A percentile compares a stretch with the other conserved stretches of the same genome.
Evolutionary conservation across 163 green algal genomes (phyloP).

Genomic region (Chlorella variabilis): DNA sequence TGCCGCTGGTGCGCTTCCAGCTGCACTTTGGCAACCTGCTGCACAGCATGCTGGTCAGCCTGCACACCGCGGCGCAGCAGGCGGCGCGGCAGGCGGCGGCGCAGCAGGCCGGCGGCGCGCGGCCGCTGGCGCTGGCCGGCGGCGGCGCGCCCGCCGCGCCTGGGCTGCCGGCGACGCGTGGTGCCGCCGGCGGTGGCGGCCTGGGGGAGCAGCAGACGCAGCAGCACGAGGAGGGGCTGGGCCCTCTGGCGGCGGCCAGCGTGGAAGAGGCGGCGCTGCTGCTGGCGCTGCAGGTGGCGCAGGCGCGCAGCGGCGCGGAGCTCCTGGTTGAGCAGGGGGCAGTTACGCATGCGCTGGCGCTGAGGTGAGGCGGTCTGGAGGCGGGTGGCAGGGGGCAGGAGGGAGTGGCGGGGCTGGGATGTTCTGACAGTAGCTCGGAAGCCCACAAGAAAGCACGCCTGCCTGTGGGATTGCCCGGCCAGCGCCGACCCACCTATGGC

Average conservation of each 20-base stretch:
- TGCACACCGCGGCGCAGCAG: constrained; percentile 23
- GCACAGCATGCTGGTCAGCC: constrained; percentile 18
- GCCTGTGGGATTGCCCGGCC: too few species aligned
- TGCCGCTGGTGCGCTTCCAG: constrained; percentile 28
- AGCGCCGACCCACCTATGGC: too few species aligned
- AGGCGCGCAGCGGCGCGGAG: constrained; percentile 21
- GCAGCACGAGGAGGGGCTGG: neutral
- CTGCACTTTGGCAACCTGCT: constrained; percentile 41
- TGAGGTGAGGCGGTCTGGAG: constrained; percentile 21
- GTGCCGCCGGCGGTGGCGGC: too few species aligned
- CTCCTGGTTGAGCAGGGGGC: constrained; percentile 51
- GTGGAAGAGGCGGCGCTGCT: constrained; percentile 36
- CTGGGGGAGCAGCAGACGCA: neutral
- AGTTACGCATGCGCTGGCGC: constrained; percentile 11
- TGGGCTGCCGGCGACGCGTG: too few species aligned
- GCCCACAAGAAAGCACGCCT: too few species aligned
- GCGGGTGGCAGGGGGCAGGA: neutral
- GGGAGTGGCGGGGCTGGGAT: too few species aligned
- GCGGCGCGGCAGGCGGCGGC: constrained; percentile 4
- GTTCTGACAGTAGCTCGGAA: too few species aligned
- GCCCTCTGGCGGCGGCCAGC: constrained; percentile 12
- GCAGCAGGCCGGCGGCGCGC: neutral
- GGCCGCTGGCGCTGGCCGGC: neutral
- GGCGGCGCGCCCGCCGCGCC: too few species aligned
- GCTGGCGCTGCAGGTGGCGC: constrained; percentile 43